Conservation (phyloP, 1,284 basidiomycete genomes). For the Tilletia indica region DNA sequence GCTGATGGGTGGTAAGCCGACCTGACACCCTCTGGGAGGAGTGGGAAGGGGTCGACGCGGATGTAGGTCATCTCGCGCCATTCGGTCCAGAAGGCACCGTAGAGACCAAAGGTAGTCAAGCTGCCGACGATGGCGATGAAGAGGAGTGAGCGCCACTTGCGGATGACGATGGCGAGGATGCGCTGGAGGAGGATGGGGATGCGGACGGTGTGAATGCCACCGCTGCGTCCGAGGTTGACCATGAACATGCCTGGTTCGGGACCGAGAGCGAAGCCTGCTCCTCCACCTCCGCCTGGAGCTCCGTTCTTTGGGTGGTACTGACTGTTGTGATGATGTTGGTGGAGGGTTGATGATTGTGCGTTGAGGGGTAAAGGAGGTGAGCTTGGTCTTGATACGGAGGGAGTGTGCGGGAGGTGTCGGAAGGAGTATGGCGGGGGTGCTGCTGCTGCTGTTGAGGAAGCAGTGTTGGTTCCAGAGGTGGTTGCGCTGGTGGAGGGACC, state of each 20-base stretch:
- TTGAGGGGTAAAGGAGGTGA: conserved; percentile 35
- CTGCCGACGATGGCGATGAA: conserved; percentile 43
- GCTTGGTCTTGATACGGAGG: conserved; percentile 38
- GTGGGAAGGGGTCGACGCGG: conserved; percentile 49
- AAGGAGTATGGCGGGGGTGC: conserved; percentile 47
- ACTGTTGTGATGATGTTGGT: not conserved
- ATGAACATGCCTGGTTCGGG: conserved; percentile 39
- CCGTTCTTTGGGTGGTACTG: conserved; percentile 29
- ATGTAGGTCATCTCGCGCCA: conserved; percentile 56
- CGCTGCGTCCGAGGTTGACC: conserved; percentile 44
- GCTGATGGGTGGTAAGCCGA: not conserved
- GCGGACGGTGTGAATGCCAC: conserved; percentile 45
- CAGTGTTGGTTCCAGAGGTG: not conserved
- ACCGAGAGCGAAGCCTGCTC: conserved; percentile 28
- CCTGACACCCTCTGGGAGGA: conserved; percentile 35
- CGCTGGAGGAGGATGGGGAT: conserved; percentile 37
- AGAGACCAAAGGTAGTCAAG: conserved; percentile 43
- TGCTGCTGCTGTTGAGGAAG: not conserved
- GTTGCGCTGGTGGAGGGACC: too few relatives aligned
- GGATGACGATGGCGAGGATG: conserved; percentile 36
- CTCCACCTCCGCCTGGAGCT: not conserved
- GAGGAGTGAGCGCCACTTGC: conserved; percentile 52
- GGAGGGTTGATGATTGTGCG: not conserved
- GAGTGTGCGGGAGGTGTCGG: conserved; percentile 44
- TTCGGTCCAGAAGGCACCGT: conserved; percentile 53